Evolutionary conservation across 768 basidiomycete genomes (phyloP), one percentile per base, ranked within the genome.

Genomic region (Lactifluus rugatus): DNA sequence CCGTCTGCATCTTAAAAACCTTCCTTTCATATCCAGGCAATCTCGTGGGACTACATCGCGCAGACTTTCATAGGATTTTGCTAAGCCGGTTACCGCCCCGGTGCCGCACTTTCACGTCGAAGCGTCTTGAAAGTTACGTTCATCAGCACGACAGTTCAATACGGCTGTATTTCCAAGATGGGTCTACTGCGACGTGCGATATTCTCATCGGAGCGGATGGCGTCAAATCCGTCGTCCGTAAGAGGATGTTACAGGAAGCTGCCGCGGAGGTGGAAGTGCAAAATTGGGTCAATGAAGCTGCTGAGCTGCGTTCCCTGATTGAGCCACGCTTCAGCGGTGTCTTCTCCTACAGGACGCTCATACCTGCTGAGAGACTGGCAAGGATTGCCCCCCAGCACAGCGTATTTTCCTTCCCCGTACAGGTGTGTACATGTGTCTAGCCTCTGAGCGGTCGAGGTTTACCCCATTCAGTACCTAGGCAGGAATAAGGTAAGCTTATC

Each of bases 151-250:
- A 39, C 14, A 66, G 72, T 10, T 69, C 70, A 19, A 75, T 84
- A 61, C 73, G 69, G 28, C 70, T 89, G 57, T 64, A 72, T 21
- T 89, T 88, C 66, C 71, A 78, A 61, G 87, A 88, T 64, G 84
- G 82, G 42, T 73, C 81, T 14, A 75, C 71, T 11, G 73, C 81
- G 5, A 72, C 73, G 23, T 87, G 83, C 65, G 85, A 88, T 66
- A 66, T 87, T 11, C 77, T 89, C 44, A 69, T 87, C 52, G 85
- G 84, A 37, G 84, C 83, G n/a, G 85, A 87, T 62, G 84, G 84
- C 4, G 59, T 86, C 58, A 81, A 80, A 69, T 85, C 83, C 31
- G 73, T 72, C 56, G 78, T 72, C 19, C 72, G 77, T 21, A 57
- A 62, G 7, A 51, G 48, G 44, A 66, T 83, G 63, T 72, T 75